Conservation (phyloP, 768 basidiomycete species). For the Saitozyma sp. region DNA sequence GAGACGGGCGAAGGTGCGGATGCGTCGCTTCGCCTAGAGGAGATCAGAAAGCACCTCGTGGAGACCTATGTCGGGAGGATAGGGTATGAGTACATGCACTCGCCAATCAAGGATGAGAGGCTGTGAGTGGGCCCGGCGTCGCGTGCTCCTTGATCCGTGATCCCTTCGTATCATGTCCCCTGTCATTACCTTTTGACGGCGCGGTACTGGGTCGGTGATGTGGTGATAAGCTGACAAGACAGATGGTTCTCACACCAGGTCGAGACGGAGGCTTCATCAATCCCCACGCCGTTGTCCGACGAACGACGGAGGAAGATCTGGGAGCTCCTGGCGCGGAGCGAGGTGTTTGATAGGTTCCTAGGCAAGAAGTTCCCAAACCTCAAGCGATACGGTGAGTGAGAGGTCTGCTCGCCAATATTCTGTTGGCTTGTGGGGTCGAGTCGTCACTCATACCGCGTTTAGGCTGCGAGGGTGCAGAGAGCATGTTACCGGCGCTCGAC, state of each 20-base stretch:
- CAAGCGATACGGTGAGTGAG: constrained; percentile 56
- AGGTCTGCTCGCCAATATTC: constrained; percentile 35
- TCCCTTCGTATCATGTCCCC: too few relatives aligned
- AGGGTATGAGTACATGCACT: constrained; percentile 72
- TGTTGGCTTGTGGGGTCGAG: not conserved
- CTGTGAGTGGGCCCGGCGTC: constrained; percentile 22
- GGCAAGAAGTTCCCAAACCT: constrained; percentile 75
- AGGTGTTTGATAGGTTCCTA: constrained; percentile 79
- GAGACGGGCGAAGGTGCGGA: constrained; percentile 54
- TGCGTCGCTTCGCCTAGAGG: constrained; percentile 61
- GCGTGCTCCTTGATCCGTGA: not conserved
- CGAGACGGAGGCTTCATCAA: constrained; percentile 58
- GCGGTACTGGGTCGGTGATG: not conserved
- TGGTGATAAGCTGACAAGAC: constrained; percentile 1
- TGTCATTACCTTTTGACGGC: too few relatives aligned
- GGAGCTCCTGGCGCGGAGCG: constrained; percentile 68
- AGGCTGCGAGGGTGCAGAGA: constrained; percentile 88
- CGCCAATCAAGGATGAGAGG: constrained; percentile 33
- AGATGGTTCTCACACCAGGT: constrained; percentile 82
- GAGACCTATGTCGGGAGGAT: constrained; percentile 78
- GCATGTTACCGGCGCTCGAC: constrained; percentile 86
- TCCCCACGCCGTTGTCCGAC: constrained; percentile 6
- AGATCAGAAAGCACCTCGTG: constrained; percentile 70
- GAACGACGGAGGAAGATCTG: constrained; percentile 52
- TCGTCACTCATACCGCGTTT: not conserved